Evolutionary conservation across 148 eudicot genomes (phyloP).

Genomic region (Silene conica): DNA sequence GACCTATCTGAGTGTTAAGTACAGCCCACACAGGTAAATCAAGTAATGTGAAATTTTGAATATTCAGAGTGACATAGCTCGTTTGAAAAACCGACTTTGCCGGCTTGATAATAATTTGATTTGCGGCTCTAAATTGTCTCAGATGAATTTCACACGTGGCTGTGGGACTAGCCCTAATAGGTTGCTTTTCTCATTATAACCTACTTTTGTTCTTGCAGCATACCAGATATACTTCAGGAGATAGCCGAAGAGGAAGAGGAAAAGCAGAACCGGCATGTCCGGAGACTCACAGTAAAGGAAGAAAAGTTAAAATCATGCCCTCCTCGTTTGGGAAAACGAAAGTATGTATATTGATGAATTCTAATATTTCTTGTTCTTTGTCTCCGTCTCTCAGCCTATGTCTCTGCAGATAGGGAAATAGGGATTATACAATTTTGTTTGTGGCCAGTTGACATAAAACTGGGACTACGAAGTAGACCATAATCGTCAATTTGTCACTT

Average conservation of each 20-base stretch:
- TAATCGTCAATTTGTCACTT: too few species aligned
- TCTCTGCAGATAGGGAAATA: too few species aligned
- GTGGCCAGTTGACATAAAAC: too few species aligned
- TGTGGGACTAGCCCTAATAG: not conserved
- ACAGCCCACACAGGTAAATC: too few species aligned
- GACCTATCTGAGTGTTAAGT: too few species aligned
- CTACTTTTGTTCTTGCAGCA: constrained; percentile 38
- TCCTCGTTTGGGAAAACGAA: constrained; percentile 82
- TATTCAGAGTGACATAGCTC: too few species aligned
- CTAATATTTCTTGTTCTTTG: not conserved
- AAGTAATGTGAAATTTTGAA: too few species aligned
- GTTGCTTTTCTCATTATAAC: not conserved
- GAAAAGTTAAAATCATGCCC: constrained; percentile 69
- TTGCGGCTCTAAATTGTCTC: not conserved
- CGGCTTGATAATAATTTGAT: not conserved
- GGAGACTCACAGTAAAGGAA: constrained; percentile 62
- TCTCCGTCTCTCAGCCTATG: too few species aligned
- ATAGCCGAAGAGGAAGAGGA: constrained; percentile 84
- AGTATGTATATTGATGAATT: constrained; percentile 39
- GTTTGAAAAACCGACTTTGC: too few species aligned
- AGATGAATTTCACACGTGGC: not conserved
- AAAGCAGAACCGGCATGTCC: constrained; percentile 60
- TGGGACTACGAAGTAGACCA: too few species aligned
- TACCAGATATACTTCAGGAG: constrained; percentile 70
- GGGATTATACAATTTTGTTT: too few species aligned